Percentiles rank a stretch among this genome's conserved stretches.
These are phyloP conservation scores for Gautieria morchelliformis DNA, from an alignment of 768 basidiomycete genomes.

Conservation along the genomic window DNA sequence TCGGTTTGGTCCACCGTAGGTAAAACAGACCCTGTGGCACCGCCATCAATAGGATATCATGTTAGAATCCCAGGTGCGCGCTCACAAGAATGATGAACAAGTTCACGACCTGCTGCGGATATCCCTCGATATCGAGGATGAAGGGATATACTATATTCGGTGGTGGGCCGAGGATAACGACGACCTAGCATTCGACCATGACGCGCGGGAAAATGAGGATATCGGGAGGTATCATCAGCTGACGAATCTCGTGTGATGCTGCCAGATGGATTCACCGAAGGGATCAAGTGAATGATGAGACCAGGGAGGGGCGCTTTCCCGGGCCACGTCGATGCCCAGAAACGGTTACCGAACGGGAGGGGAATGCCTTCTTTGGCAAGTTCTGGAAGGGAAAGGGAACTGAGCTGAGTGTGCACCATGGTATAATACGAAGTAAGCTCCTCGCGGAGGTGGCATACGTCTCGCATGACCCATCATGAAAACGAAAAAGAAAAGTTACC, in stretches of 20 bases:
- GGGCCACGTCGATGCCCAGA: conserved; percentile 58
- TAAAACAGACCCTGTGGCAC: conserved; percentile 40
- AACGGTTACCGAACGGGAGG: conserved; percentile 45
- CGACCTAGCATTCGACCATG: conserved; percentile 25
- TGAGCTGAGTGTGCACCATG: neutral
- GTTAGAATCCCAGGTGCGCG: neutral
- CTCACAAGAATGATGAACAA: conserved; percentile 47
- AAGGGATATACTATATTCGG: conserved; percentile 47
- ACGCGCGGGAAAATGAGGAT: too few relatives aligned
- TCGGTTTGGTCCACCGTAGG: conserved; percentile 41
- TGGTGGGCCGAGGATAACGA: conserved; percentile 48
- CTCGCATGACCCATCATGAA: neutral
- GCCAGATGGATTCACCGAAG: conserved; percentile 27
- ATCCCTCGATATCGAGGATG: conserved; percentile 46
- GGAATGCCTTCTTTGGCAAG: conserved; percentile 57
- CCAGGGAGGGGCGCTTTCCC: conserved; percentile 48
- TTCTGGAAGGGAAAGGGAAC: conserved; percentile 19
- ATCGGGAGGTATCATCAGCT: too few relatives aligned
- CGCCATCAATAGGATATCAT: neutral
- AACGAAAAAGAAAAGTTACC: neutral
- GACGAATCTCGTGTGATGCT: too few relatives aligned
- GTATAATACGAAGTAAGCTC: too few relatives aligned
- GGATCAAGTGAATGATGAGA: conserved; percentile 44
- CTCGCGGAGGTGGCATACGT: too few relatives aligned
- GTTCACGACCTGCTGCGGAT: conserved; percentile 47